These are phyloP conservation scores for Cubamyces sp. DNA, from an alignment of 768 basidiomycete genomes.

Conservation along the genomic window DNA sequence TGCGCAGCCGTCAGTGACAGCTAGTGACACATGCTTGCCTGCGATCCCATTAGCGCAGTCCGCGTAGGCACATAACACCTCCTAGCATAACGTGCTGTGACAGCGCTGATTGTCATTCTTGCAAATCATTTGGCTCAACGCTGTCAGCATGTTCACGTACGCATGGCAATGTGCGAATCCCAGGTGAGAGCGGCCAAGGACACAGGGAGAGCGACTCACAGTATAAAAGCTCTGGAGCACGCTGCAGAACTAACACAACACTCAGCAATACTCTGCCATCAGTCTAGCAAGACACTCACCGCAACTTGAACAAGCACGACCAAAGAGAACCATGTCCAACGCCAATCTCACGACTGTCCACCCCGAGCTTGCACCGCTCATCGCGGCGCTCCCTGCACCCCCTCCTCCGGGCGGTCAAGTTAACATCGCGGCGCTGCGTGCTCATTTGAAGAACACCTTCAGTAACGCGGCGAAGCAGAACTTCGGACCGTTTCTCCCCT, in stretches of 20 bases:
- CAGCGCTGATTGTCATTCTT: background rate
- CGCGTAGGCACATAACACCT: background rate
- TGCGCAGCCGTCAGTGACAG: no score
- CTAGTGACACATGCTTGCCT: background rate
- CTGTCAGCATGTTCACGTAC: conserved; percentile 4
- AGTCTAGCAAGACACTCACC: no score
- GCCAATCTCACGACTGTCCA: background rate
- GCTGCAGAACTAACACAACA: no score
- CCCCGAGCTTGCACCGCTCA: conserved; percentile 8
- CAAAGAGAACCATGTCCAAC: background rate
- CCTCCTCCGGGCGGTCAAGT: background rate
- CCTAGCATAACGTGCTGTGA: background rate
- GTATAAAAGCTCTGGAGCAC: no score
- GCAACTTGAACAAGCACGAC: no score
- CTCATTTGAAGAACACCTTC: background rate
- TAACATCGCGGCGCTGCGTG: background rate
- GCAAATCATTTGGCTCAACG: background rate
- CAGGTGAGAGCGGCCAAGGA: no score
- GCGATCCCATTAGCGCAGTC: conserved; percentile 3
- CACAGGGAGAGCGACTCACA: no score
- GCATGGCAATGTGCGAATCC: background rate
- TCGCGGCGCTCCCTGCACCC: background rate
- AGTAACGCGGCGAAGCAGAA: background rate
- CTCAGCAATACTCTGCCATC: no score
- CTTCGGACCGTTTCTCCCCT: background rate